phyloP scores from a whole-genome alignment of 208 protist genomes.

The Wallacemonas collosoma region DNA sequence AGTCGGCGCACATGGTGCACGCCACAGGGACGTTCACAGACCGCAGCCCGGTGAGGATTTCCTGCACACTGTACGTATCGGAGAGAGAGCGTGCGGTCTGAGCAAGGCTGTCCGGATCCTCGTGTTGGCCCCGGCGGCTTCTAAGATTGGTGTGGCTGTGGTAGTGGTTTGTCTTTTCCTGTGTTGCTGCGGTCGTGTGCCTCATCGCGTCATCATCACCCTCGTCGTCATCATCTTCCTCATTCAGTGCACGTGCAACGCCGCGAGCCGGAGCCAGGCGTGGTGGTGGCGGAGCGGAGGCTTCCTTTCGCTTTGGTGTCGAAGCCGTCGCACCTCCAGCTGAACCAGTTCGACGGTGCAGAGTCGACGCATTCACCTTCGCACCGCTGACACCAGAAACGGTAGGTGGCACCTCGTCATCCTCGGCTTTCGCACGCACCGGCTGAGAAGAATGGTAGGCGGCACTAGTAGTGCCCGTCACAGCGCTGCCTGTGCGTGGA shows the following conservation, averaged over 20 bases:
- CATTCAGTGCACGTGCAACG: conserved; percentile 5
- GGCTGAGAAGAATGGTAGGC: not conserved
- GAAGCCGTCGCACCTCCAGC: not conserved
- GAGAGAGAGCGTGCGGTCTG: not conserved
- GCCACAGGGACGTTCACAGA: conserved; percentile 60
- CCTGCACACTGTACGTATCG: conserved; percentile 72
- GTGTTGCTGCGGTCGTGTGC: not conserved
- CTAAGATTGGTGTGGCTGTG: not conserved
- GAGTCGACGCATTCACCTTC: not conserved
- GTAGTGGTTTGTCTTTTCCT: not conserved
- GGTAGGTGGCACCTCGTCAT: too few relatives aligned
- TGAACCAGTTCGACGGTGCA: not conserved
- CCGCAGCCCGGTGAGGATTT: conserved; percentile 75
- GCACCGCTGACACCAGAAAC: too few relatives aligned
- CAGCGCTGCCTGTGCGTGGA: not conserved
- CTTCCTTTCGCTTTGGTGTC: not conserved
- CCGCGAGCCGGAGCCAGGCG: not conserved
- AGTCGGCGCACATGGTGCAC: conserved; percentile 66
- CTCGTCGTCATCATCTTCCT: conserved; percentile 7
- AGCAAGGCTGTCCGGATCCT: not conserved
- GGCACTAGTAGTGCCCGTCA: not conserved
- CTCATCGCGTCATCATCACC: not conserved
- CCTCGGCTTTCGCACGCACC: too few relatives aligned
- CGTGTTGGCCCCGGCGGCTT: not conserved
- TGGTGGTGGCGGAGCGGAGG: not conserved